Conservation (phyloP, 306 rosid genomes). For the Mimosa pudica region DNA sequence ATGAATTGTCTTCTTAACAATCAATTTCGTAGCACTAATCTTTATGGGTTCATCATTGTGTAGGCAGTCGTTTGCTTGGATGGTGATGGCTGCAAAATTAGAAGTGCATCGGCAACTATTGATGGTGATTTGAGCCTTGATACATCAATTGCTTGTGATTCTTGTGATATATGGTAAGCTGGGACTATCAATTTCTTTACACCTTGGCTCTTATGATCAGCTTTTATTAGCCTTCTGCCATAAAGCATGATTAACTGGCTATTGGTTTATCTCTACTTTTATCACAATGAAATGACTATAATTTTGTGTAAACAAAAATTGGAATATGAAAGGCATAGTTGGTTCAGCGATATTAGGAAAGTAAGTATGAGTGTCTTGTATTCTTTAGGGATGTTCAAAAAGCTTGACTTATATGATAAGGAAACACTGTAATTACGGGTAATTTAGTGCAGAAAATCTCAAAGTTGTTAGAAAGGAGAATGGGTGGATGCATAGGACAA, state of each 20-base stretch:
- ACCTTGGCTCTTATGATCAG: not conserved
- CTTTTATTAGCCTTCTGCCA: not conserved
- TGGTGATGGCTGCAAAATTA: conserved; percentile 88
- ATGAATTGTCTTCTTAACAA: conserved; percentile 24
- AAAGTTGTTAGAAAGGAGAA: too few species aligned
- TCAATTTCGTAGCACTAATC: conserved; percentile 37
- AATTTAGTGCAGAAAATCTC: too few species aligned
- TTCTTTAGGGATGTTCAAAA: too few species aligned
- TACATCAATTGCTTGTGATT: conserved; percentile 98
- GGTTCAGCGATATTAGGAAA: too few species aligned
- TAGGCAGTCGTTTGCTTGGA: conserved; percentile 99
- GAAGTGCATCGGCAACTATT: conserved; percentile 55
- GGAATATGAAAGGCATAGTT: too few species aligned
- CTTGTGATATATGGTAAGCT: conserved; percentile 84
- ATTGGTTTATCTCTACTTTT: not conserved
- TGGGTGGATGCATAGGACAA: not conserved
- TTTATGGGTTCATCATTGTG: conserved; percentile 47
- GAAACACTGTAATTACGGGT: too few species aligned
- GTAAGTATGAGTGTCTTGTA: too few species aligned
- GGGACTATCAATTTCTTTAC: not conserved
- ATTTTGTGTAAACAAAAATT: too few species aligned
- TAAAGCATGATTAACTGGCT: not conserved
- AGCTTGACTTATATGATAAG: too few species aligned
- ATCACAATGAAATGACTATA: too few species aligned
- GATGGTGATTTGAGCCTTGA: conserved; percentile 79